Base-by-base conservation (phyloP, 2,329 filamentous ascomycete species). In the Clonostachys rosea region DNA sequence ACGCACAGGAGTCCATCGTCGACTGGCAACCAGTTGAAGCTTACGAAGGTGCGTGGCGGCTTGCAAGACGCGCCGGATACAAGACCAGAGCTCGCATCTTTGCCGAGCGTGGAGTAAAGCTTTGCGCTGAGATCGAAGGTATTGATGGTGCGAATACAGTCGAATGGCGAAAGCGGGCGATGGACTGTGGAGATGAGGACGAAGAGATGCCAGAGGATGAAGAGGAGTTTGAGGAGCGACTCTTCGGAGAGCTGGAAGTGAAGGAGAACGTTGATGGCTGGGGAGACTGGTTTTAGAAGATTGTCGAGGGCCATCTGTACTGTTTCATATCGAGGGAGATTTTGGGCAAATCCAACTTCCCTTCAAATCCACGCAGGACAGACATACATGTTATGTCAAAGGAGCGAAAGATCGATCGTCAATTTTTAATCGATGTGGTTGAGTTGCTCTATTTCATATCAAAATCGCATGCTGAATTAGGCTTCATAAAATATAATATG, bases 191-290 rank as follows among this genome's bases (percentile, higher is more conserved):
- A 24, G 18, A 8, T 39, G 36, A 18, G 11, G 17, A 39, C 14
- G 36, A 39, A 11, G 17, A 39, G 9, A n/a, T 30, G 30, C 24
- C 43, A 8, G 34, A 45, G 13, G 40, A n/a, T 3, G 45, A 10
- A 12, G 40, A 24, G 24, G 24, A 35, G 20, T n/a, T 42, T n/a
- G 40, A 47, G 20, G 34, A 47, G 34, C 42, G 45, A 40, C 45
- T 47, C 24, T 47, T 42, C 39, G 14, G 20, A 14, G 43, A 42
- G 24, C 24, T 30, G 9, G 8, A 30, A 30, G 24, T 30, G 24
- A 30, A 30, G 12, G 40, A 13, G 40, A 40, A n/a, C 17, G 37
- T n/a, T n/a, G 37, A 40, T 40, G 37, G 24, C 24, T 30, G 24
- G 24, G 24, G 8, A 30, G 24, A 30, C 24, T 30, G 24, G 24